Evolutionary conservation across 208 protist genomes (phyloP).

Genomic region (Crithidia sp.): DNA sequence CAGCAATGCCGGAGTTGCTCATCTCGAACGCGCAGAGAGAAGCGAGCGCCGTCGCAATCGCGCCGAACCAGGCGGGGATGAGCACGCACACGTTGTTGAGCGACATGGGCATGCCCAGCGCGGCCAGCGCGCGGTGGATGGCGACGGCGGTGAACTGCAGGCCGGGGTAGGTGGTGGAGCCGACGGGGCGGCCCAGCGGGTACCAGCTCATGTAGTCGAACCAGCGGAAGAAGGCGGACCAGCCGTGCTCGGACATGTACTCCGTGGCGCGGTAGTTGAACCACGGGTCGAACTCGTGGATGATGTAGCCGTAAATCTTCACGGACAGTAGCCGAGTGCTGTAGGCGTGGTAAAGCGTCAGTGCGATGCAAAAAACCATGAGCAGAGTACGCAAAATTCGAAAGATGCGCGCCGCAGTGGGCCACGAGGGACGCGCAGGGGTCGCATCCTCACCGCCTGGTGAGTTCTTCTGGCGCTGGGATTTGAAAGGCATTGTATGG

Average conservation of each 20-base stretch:
- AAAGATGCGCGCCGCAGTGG: no score
- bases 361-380: background rate
- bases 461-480: no score
- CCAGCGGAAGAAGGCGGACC: constrained; percentile 98
- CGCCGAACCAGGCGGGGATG: constrained; percentile 94
- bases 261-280: constrained; percentile 94
- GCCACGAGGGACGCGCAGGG: no score
- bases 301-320: constrained; percentile 82
- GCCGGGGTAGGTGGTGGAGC: constrained; percentile 98
- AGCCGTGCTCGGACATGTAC: constrained; percentile 94
- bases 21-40: constrained; percentile 82
- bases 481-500: no score
- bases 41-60: constrained; percentile 89
- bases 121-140: constrained; percentile 90
- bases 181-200: constrained; percentile 97
- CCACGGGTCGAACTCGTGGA: constrained; percentile 95
- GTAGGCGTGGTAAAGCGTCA: constrained; percentile 42
- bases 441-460: no score
- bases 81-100: constrained; percentile 97
- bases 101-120: constrained; percentile 75
- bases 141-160: constrained; percentile 96
- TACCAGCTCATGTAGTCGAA: constrained; percentile 98
- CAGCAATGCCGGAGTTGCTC: constrained; percentile 75
- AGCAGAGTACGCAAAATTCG: no score
- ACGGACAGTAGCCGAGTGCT: constrained; percentile 72